phyloP scores from a whole-genome alignment of 2,329 filamentous ascomycete genomes.

The Pseudogymnoascus sp. region DNA sequence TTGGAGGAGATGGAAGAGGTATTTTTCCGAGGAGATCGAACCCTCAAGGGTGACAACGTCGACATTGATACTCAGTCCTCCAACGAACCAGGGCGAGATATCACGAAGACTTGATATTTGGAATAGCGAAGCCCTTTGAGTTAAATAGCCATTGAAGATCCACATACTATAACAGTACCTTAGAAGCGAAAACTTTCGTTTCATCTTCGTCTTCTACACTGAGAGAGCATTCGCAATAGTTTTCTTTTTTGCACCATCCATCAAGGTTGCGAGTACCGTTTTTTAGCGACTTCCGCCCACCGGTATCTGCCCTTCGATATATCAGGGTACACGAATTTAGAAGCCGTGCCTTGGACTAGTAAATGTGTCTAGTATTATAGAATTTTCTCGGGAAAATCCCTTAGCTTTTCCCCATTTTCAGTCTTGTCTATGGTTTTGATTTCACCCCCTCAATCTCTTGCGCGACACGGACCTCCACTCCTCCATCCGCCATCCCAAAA shows the following conservation, averaged over 20 bases:
- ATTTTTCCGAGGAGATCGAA: conserved; percentile 47
- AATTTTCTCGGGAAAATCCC: neutral
- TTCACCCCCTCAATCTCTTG: conserved; percentile 25
- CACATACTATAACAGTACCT: neutral
- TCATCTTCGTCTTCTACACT: neutral
- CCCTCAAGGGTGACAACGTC: conserved; percentile 94
- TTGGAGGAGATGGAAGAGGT: neutral
- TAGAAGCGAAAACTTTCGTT: neutral
- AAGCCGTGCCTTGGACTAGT: neutral
- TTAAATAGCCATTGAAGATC: neutral
- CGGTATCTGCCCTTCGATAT: neutral
- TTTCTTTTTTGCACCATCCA: neutral
- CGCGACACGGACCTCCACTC: conserved; percentile 49
- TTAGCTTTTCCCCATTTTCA: neutral
- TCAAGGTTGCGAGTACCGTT: neutral
- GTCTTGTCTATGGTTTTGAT: conserved; percentile 19
- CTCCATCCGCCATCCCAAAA: conserved; percentile 81
- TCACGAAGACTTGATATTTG: neutral
- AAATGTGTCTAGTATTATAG: neutral
- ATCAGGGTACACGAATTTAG: neutral
- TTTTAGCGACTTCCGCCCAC: neutral
- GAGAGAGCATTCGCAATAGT: neutral
- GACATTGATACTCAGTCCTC: conserved; percentile 54
- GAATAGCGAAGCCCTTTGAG: neutral
- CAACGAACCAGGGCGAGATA: neutral